phyloP scores from a whole-genome alignment of 441 rosid genomes.

The Corymbia calophylla region DNA sequence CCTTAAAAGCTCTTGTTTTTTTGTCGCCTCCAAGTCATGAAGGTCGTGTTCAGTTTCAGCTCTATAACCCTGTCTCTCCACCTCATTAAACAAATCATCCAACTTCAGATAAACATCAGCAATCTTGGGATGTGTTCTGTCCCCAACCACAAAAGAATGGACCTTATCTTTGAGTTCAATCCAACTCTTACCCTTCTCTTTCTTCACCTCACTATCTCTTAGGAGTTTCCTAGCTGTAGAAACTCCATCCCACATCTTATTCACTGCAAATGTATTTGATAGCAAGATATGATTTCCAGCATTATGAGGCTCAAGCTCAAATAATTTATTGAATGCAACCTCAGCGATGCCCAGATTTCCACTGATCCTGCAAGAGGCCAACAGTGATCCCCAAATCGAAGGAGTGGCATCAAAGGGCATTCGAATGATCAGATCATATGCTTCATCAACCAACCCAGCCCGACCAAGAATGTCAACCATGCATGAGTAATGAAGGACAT shows the following conservation, averaged over 20 bases:
- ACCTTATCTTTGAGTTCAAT: conserved; percentile 6
- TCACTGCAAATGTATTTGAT: conserved; percentile 67
- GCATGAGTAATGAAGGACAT: conserved; percentile 69
- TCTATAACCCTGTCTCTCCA: conserved; percentile 46
- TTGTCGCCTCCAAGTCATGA: conserved; percentile 50
- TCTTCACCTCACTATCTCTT: conserved; percentile 44
- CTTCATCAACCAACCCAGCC: conserved; percentile 56
- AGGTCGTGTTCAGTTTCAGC: conserved; percentile 41
- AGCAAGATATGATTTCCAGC: conserved; percentile 72
- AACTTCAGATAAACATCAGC: conserved; percentile 40
- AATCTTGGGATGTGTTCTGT: conserved; percentile 52
- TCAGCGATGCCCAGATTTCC: conserved; percentile 61
- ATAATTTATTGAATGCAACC: conserved; percentile 60
- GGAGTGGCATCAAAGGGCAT: conserved; percentile 67
- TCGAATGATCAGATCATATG: conserved; percentile 40
- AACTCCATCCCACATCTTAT: conserved; percentile 57
- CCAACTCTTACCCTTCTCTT: conserved; percentile 81
- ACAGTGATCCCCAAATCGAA: conserved; percentile 81
- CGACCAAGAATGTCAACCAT: conserved; percentile 85
- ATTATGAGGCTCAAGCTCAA: conserved; percentile 68
- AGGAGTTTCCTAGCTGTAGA: conserved; percentile 49
- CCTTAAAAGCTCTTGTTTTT: conserved; percentile 50
- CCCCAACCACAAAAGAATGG: conserved; percentile 63
- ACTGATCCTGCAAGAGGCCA: conserved; percentile 62
- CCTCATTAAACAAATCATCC: conserved; percentile 37